Percentiles rank a stretch among this genome's conserved stretches.
Conservation (phyloP, 163 green algal species). For the Scenedesmus sp. region DNA sequence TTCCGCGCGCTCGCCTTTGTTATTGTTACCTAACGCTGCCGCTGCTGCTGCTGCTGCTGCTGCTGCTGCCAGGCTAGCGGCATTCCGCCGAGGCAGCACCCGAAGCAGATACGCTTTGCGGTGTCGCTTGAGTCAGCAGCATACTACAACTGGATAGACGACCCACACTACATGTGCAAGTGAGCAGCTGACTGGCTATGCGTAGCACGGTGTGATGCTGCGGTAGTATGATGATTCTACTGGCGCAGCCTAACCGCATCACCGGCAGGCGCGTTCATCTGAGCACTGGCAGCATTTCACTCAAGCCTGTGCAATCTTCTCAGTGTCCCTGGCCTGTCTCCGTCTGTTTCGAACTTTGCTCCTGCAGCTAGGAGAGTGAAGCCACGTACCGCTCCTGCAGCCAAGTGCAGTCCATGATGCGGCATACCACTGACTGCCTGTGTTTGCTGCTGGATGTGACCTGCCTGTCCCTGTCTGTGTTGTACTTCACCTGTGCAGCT, state of each 20-base stretch:
- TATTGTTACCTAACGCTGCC: not conserved
- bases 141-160: not conserved
- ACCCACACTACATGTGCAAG: constrained; percentile 1
- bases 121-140: not conserved
- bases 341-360: not conserved
- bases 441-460: not conserved
- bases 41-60: not conserved
- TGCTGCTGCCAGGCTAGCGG: not conserved
- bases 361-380: not conserved
- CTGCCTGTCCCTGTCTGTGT: not conserved
- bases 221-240: not conserved
- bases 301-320: too few species aligned
- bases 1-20: not conserved
- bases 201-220: too few species aligned
- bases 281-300: too few species aligned
- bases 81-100: not conserved
- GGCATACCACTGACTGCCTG: too few species aligned
- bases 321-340: too few species aligned
- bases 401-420: not conserved
- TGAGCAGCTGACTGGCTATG: not conserved
- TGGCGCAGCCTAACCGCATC: not conserved
- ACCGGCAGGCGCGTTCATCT: too few species aligned
- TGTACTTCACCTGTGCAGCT: not conserved
- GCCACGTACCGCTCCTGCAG: not conserved
- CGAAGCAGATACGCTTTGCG: not conserved